A percentile compares a stretch with the other conserved stretches of the same genome.
phyloP scores from a whole-genome alignment of 2,329 filamentous ascomycete genomes.

The Phaeosphaeria sp. region DNA sequence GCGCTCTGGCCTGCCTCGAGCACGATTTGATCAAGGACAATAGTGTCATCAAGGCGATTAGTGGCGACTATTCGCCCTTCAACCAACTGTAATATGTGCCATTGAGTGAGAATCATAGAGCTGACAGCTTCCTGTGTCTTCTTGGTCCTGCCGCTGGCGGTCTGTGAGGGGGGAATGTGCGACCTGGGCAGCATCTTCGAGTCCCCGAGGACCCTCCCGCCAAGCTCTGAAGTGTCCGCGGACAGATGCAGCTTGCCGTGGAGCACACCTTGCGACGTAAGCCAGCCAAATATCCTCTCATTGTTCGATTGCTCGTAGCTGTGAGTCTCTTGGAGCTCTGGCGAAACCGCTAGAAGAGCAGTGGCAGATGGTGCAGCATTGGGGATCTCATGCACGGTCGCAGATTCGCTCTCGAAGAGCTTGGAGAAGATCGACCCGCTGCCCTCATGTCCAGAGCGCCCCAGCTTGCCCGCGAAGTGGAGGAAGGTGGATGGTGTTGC shows the following conservation, averaged over 20 bases:
- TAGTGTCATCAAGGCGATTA: conserved; percentile 83
- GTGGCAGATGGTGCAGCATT: conserved; percentile 64
- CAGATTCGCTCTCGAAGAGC: conserved; percentile 86
- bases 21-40: conserved; percentile 88
- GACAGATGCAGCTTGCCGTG: conserved; percentile 78
- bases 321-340: conserved; percentile 65
- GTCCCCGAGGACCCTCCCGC: conserved; percentile 76
- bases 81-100: conserved; percentile 86
- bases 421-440: conserved; percentile 84
- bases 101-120: conserved; percentile 86
- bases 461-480: conserved; percentile 81
- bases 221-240: conserved; percentile 68
- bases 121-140: conserved; percentile 74
- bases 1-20: conserved; percentile 79
- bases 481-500: conserved; percentile 79
- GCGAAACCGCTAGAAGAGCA: conserved; percentile 76
- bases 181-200: conserved; percentile 78
- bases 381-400: conserved; percentile 75
- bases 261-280: conserved; percentile 84
- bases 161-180: conserved; percentile 73
- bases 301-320: conserved; percentile 60
- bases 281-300: conserved; percentile 87
- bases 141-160: conserved; percentile 68
- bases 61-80: conserved; percentile 83
- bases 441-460: conserved; percentile 75